Percentiles rank a stretch among this genome's conserved stretches.
Evolutionary conservation across 768 basidiomycete species (phyloP).

Genomic region (Daedalea quercina): DNA sequence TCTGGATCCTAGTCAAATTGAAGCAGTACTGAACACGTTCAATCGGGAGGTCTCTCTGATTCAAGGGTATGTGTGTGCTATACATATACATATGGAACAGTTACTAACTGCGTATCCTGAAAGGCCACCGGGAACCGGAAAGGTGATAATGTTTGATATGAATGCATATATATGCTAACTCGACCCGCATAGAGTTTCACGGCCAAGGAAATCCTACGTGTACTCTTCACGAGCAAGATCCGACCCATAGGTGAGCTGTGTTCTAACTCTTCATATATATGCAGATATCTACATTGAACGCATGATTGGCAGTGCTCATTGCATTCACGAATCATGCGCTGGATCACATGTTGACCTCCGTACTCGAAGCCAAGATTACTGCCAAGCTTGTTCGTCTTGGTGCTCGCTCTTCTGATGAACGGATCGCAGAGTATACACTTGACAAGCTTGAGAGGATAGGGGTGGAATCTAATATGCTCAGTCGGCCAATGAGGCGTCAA

Average conservation of each 20-base stretch:
- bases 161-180: not conserved
- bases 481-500: conserved; percentile 26
- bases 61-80: conserved; percentile 47
- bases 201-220: conserved; percentile 61
- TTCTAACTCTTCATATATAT: not conserved
- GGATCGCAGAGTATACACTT: conserved; percentile 54
- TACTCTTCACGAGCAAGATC: conserved; percentile 48
- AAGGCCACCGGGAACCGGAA: conserved; percentile 77
- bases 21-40: conserved; percentile 58
- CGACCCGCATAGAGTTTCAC: conserved; percentile 45
- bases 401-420: conserved; percentile 52
- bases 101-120: not conserved
- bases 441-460: conserved; percentile 47
- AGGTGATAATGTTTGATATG: conserved; percentile 33
- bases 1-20: conserved; percentile 66
- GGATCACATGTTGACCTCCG: conserved; percentile 61
- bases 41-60: conserved; percentile 58
- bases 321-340: conserved; percentile 78
- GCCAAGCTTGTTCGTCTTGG: conserved; percentile 62
- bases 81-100: not conserved
- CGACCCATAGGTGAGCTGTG: conserved; percentile 37
- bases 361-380: conserved; percentile 62
- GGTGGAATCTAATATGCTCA: conserved; percentile 32
- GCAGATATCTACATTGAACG: not conserved
- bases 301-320: conserved; percentile 29